A percentile compares a stretch with the other conserved stretches of the same genome.
These are phyloP conservation scores for Fermentozyma sake DNA, from an alignment of 1,139 yeast genomes.

Conservation along the genomic window DNA sequence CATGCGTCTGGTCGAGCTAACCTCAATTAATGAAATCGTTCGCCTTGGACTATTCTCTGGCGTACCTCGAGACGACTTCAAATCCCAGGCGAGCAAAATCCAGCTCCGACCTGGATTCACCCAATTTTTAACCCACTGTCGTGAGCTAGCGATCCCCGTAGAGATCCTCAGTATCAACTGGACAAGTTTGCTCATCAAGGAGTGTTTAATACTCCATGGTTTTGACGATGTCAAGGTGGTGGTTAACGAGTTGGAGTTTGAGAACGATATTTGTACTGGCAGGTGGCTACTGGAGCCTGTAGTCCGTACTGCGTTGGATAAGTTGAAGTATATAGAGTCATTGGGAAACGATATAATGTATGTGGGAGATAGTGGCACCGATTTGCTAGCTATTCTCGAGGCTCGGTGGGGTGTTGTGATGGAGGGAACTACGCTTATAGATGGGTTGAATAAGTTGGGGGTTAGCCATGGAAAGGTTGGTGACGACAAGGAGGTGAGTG, in stretches of 20 bases:
- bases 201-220: slow-evolving; percentile 32
- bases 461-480: too few species aligned
- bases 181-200: slow-evolving; percentile 49
- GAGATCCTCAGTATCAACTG: slow-evolving; percentile 61
- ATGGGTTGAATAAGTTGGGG: too few species aligned
- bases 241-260: slow-evolving; percentile 50
- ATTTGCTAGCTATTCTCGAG: slow-evolving; percentile 48
- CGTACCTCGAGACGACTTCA: slow-evolving; percentile 28
- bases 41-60: slow-evolving; percentile 40
- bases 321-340: slow-evolving; percentile 25
- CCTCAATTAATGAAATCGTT: slow-evolving; percentile 47
- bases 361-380: slow-evolving; percentile 67
- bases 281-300: slow-evolving; percentile 15
- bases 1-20: slow-evolving; percentile 42
- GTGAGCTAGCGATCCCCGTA: slow-evolving; percentile 27
- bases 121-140: slow-evolving; percentile 27
- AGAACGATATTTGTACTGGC: slow-evolving; percentile 39
- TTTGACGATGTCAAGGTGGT: slow-evolving; percentile 23
- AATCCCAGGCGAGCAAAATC: slow-evolving; percentile 31
- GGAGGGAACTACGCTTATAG: slow-evolving; percentile 2
- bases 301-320: slow-evolving; percentile 57
- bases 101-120: slow-evolving; percentile 41
- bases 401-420: slow-evolving; percentile 50
- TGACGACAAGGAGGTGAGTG: too few species aligned
- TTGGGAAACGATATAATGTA: slow-evolving; percentile 30